Base-by-base conservation (phyloP, 768 basidiomycete genomes). In the Strobilomyces dryophilus region DNA sequence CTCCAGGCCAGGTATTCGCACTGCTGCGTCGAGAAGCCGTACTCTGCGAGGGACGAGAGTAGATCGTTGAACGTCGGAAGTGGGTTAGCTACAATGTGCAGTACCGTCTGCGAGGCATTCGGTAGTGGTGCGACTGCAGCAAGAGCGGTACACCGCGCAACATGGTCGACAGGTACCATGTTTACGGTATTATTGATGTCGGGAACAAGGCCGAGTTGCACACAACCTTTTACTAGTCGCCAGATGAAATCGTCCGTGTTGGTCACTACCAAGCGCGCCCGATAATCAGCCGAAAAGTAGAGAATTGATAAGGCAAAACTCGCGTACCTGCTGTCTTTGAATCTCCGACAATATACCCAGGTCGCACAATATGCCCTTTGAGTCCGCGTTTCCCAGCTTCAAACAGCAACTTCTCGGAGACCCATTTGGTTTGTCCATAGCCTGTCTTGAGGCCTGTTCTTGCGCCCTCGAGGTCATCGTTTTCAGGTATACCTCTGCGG, bases 181-280 rank as follows among this genome's bases (percentile, higher is more conserved):
- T 99, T 99, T 64, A 99, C 80, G 1, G 92, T 88, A 72, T 99
- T 99, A 76, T 97, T 93, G 70, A 99, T 98, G 66, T 99, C 92
- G 10, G 97, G 97, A 3, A 93, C 85, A 37, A 92, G 80, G 1
- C 95, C 95, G n/a, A 98, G 84, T 67, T 99, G 97, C 35, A 98
- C 79, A 65, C 94, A 98, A n/a, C 97, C 97, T 70, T 98, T 98
- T 66, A 97, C 91, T 70, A 99, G 75, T 4, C 97, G 83, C 95
- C 95, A 98, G 51, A 99, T 83, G 72, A 99, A 99, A 68, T 99
- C 97, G 61, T 99, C 95, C 32, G 97, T 98, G 72, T 99, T 99
- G 12, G 95, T 98, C 4, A 98, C 95, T 92, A 58, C 17, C 46
- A 50, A 42, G 12, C 49, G 27, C 44, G 39, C 43, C 31, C 17